A percentile compares a stretch with the other conserved stretches of the same genome.
phyloP scores from a whole-genome alignment of 202 grass and related monocot genomes.

The Hordeum pubiflorum region DNA sequence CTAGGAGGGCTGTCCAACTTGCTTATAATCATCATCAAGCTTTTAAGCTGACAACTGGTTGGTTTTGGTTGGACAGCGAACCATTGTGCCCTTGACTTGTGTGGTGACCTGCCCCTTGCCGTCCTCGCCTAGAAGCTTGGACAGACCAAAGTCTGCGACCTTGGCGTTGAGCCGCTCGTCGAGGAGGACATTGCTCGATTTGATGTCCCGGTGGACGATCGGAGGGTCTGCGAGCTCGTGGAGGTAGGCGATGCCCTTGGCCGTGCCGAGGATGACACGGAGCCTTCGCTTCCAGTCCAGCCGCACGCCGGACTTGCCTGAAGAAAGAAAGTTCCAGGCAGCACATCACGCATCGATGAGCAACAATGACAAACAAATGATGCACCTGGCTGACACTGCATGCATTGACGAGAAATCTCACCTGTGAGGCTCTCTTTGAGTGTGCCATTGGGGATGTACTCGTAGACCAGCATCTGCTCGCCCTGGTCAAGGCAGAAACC shows the following conservation, averaged over 20 bases:
- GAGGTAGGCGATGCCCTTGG: slow-evolving; percentile 56
- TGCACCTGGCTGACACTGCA: not conserved
- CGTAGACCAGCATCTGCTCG: slow-evolving; percentile 21
- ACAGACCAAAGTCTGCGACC: slow-evolving; percentile 52
- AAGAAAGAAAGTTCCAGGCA: not conserved
- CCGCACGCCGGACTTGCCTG: not conserved
- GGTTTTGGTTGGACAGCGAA: not conserved
- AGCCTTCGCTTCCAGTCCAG: slow-evolving; percentile 46
- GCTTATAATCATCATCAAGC: no score
- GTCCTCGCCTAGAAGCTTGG: slow-evolving; percentile 10
- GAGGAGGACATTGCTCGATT: slow-evolving; percentile 45
- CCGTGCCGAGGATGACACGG: slow-evolving; percentile 35
- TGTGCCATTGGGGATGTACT: slow-evolving; percentile 27
- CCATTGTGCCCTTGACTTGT: not conserved
- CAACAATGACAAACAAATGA: not conserved
- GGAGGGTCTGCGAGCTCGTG: slow-evolving; percentile 36
- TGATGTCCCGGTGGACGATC: slow-evolving; percentile 49
- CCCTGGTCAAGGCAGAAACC: slow-evolving; percentile 19
- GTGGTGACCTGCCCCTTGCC: not conserved
- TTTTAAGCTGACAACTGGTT: not conserved
- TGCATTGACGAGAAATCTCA: not conserved
- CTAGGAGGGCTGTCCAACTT: not conserved
- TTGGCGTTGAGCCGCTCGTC: slow-evolving; percentile 56
- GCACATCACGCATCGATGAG: not conserved
- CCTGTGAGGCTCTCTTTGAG: slow-evolving; percentile 21